A percentile compares a stretch with the other conserved stretches of the same genome.
phyloP scores from a whole-genome alignment of 345 rosid genomes.

The Passiflora organensis region DNA sequence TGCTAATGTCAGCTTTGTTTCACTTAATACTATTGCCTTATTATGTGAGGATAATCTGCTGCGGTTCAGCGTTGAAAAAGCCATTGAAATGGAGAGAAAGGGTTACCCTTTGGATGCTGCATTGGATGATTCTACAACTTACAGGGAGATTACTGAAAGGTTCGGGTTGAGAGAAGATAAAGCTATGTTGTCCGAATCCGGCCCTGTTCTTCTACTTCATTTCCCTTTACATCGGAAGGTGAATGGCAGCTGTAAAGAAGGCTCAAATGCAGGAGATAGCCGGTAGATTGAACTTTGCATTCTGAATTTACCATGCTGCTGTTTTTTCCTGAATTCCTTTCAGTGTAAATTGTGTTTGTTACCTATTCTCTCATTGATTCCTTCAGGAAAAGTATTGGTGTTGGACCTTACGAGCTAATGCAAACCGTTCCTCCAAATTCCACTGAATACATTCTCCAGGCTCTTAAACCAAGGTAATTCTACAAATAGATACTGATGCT shows the following conservation, averaged over 20 bases:
- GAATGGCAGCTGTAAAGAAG: constrained; percentile 12
- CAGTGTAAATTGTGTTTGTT: background rate
- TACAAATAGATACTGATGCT: background rate
- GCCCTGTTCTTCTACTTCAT: constrained; percentile 58
- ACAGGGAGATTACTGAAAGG: constrained; percentile 10
- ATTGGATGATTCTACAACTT: constrained; percentile 9
- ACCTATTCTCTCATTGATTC: constrained; percentile 3
- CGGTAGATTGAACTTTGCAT: constrained; percentile 13
- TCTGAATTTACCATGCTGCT: background rate
- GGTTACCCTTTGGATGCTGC: constrained; percentile 24
- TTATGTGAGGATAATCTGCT: constrained; percentile 43
- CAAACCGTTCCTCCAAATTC: constrained; percentile 50
- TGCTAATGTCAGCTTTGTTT: constrained; percentile 50
- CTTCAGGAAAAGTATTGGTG: constrained; percentile 28
- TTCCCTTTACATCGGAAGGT: constrained; percentile 38
- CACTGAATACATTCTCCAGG: constrained; percentile 57
- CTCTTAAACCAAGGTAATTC: constrained; percentile 58
- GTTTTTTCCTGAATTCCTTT: background rate
- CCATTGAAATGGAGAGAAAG: constrained; percentile 46
- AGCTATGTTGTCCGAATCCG: constrained; percentile 33
- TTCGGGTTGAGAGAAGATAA: constrained; percentile 38
- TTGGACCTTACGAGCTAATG: constrained; percentile 39
- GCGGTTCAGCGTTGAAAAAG: constrained; percentile 47
- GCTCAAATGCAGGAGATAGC: constrained; percentile 9
- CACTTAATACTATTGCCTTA: constrained; percentile 52